Evolutionary conservation across 768 basidiomycete species (phyloP).

Genomic region (Tricholoma hemisulphureum): DNA sequence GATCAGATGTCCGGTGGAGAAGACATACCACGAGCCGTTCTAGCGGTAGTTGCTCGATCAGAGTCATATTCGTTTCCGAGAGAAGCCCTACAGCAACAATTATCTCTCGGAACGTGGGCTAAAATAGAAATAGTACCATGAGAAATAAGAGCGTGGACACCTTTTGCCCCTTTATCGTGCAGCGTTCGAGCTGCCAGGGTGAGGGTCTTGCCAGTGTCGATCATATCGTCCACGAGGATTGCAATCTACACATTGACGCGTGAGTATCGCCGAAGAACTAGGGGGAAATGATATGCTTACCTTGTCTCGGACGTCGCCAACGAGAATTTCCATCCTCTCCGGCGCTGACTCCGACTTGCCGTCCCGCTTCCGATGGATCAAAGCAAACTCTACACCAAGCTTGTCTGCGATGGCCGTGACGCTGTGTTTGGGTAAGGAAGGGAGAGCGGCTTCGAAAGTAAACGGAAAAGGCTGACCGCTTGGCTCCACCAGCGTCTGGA

Average conservation of each 20-base stretch:
- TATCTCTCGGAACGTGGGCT: conserved; percentile 9
- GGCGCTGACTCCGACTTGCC: conserved; percentile 62
- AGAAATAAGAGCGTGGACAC: conserved; percentile 85
- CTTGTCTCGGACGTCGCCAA: conserved; percentile 92
- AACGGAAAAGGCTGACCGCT: conserved; percentile 62
- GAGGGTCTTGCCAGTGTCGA: conserved; percentile 92
- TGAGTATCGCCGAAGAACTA: not conserved
- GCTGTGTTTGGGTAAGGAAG: conserved; percentile 38
- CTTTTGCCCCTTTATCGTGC: conserved; percentile 83
- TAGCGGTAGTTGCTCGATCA: conserved; percentile 71
- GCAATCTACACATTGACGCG: conserved; percentile 55
- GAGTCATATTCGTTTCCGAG: conserved; percentile 69
- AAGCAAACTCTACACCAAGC: conserved; percentile 90
- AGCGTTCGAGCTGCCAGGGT: conserved; percentile 82
- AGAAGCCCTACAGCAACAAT: conserved; percentile 57
- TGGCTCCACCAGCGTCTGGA: conserved; percentile 98
- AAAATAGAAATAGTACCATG: conserved; percentile 62
- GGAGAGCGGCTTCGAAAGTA: not conserved
- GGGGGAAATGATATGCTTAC: conserved; percentile 31
- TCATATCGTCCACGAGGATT: conserved; percentile 98
- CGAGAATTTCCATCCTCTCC: conserved; percentile 88
- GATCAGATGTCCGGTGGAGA: not conserved
- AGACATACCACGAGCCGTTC: conserved; percentile 79
- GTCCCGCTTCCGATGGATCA: conserved; percentile 90
- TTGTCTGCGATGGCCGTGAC: conserved; percentile 95